Percentiles rank a stretch among this genome's conserved stretches.
These are phyloP conservation scores for Aspergillus nomiae DNA, from an alignment of 2,329 filamentous ascomycete species.

Conservation along the genomic window DNA sequence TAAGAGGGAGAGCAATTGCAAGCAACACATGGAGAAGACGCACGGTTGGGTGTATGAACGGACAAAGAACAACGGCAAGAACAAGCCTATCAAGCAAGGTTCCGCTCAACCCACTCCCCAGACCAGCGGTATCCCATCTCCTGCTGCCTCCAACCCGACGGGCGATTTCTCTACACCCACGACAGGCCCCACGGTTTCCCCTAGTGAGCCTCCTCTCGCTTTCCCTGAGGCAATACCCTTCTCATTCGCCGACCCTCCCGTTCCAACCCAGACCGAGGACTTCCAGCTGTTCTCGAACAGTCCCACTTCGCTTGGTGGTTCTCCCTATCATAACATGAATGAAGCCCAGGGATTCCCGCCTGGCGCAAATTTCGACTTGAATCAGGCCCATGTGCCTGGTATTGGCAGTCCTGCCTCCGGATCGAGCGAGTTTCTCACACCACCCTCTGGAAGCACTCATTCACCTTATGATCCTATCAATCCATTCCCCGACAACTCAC, in stretches of 20 bases:
- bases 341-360: constrained; percentile 23
- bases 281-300: constrained; percentile 29
- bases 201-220: constrained; percentile 18
- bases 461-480: constrained; percentile 8
- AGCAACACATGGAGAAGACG: constrained; percentile 98
- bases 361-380: constrained; percentile 27
- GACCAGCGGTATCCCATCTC: constrained; percentile 65
- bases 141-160: constrained; percentile 56
- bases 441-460: neutral
- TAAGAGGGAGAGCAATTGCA: constrained; percentile 95
- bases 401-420: constrained; percentile 14
- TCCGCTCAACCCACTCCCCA: constrained; percentile 57
- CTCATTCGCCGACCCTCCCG: constrained; percentile 31
- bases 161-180: constrained; percentile 56
- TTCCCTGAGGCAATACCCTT: constrained; percentile 23
- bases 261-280: constrained; percentile 23
- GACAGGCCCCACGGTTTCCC: constrained; percentile 31
- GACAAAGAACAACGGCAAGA: constrained; percentile 79
- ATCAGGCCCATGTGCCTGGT: constrained; percentile 31
- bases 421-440: constrained; percentile 6
- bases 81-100: constrained; percentile 21
- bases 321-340: constrained; percentile 17
- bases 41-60: constrained; percentile 89
- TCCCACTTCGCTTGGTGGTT: constrained; percentile 17
- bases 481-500: constrained; percentile 4